A percentile compares a stretch with the other conserved stretches of the same genome.
Evolutionary conservation across 1,139 yeast genomes (phyloP).

Genomic region (Kurtzmaniella quercitrusa): DNA sequence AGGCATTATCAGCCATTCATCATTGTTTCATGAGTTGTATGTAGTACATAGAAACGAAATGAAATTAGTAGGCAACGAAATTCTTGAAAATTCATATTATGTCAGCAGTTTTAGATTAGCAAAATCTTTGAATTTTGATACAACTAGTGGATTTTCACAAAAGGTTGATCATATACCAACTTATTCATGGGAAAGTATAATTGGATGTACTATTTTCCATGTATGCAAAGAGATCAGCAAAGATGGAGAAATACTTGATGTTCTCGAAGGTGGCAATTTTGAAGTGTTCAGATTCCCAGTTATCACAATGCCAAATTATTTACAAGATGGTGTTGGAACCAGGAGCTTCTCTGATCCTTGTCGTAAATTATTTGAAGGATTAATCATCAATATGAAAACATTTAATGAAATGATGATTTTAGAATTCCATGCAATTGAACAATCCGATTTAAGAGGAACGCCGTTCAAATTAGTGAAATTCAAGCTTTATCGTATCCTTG

Average conservation of each 20-base stretch:
- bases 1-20: not conserved
- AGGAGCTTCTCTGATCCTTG: slow-evolving; percentile 10
- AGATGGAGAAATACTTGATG: not conserved
- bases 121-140: not conserved
- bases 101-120: not conserved
- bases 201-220: not conserved
- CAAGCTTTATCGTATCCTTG: slow-evolving; percentile 5
- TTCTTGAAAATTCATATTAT: not conserved
- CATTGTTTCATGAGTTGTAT: not conserved
- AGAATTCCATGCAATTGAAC: slow-evolving; percentile 7
- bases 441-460: not conserved
- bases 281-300: slow-evolving; percentile 23
- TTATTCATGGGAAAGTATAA: not conserved
- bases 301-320: slow-evolving; percentile 19
- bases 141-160: not conserved
- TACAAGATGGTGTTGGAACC: slow-evolving; percentile 9
- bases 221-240: not conserved
- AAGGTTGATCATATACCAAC: not conserved
- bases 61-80: not conserved
- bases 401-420: slow-evolving; percentile 5
- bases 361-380: slow-evolving; percentile 8
- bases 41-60: not conserved
- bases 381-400: slow-evolving; percentile 9
- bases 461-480: slow-evolving; percentile 3
- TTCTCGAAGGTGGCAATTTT: not conserved